A percentile compares a stretch with the other conserved stretches of the same genome.
These are phyloP conservation scores for Croton laevigatus DNA, from an alignment of 441 rosid species.

Conservation along the genomic window DNA sequence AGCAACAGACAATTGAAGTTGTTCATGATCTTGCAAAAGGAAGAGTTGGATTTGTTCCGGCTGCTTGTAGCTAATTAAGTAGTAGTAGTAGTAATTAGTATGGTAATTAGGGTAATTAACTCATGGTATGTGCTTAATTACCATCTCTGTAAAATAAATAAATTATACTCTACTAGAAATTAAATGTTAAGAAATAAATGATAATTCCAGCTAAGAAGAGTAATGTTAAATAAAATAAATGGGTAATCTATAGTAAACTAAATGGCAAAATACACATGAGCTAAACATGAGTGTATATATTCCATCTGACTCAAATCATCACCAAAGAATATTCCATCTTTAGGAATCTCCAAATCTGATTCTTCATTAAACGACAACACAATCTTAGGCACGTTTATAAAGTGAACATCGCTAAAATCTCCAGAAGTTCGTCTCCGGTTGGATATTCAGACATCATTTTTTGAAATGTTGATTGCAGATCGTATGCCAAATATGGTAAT, in stretches of 20 bases:
- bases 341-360: constrained; percentile 36
- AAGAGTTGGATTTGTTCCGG: constrained; percentile 13
- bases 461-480: constrained; percentile 43
- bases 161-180: too few species aligned
- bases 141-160: too few species aligned
- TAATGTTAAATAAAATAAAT: too few species aligned
- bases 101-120: too few species aligned
- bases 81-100: not conserved
- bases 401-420: constrained; percentile 41
- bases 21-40: constrained; percentile 16
- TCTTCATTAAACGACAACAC: constrained; percentile 49
- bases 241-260: too few species aligned
- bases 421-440: constrained; percentile 71
- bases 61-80: constrained; percentile 13
- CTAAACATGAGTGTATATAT: too few species aligned
- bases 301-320: constrained; percentile 37
- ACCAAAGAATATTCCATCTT: constrained; percentile 38
- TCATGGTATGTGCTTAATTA: too few species aligned
- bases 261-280: too few species aligned
- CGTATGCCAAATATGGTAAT: constrained; percentile 43
- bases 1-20: constrained; percentile 15
- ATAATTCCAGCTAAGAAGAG: too few species aligned
- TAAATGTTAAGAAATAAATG: too few species aligned
- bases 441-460: constrained; percentile 56
- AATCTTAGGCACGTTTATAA: constrained; percentile 44